phyloP scores from a whole-genome alignment of 768 basidiomycete genomes.

The Leucosporidium scottii region DNA sequence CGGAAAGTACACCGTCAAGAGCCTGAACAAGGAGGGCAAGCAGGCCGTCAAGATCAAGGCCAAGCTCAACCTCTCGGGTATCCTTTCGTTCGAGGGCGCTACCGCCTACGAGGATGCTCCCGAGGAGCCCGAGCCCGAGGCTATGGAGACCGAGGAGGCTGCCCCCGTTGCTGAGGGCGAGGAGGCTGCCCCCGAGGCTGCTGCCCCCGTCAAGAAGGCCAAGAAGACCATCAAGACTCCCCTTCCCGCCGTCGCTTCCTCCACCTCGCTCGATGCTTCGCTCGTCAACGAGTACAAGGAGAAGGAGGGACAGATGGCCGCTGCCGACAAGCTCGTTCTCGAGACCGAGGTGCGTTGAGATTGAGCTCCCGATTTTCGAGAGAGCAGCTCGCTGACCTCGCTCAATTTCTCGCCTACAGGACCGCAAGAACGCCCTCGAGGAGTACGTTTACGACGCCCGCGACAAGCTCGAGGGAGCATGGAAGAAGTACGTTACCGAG shows the following conservation, averaged over 20 bases:
- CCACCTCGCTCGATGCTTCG: slow-evolving; percentile 58
- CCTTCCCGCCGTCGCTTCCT: slow-evolving; percentile 61
- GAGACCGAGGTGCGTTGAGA: slow-evolving; percentile 76
- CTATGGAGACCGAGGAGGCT: slow-evolving; percentile 61
- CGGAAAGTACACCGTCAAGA: slow-evolving; percentile 70
- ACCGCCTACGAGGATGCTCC: slow-evolving; percentile 67
- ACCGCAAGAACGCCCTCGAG: slow-evolving; percentile 96
- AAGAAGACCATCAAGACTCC: slow-evolving; percentile 81
- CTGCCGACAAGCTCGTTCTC: slow-evolving; percentile 87
- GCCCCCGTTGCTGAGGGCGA: slow-evolving; percentile 34
- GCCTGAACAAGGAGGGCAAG: slow-evolving; percentile 67
- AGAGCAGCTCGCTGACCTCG: slow-evolving; percentile 11
- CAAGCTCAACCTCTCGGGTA: slow-evolving; percentile 74
- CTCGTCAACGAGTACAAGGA: slow-evolving; percentile 63
- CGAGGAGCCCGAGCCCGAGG: slow-evolving; percentile 51
- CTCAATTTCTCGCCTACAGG: slow-evolving; percentile 48
- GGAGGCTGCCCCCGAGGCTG: slow-evolving; percentile 46
- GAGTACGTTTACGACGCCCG: slow-evolving; percentile 85
- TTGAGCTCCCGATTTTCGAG: not conserved
- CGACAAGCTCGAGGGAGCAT: slow-evolving; percentile 66
- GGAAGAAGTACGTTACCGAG: slow-evolving; percentile 63
- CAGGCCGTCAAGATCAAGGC: slow-evolving; percentile 85
- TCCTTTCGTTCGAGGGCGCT: slow-evolving; percentile 75
- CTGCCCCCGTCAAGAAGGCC: slow-evolving; percentile 57
- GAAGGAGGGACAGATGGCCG: slow-evolving; percentile 79